These are phyloP conservation scores for Tetragonia tetragonoides DNA, from an alignment of 148 eudicot genomes.

Conservation along the genomic window DNA sequence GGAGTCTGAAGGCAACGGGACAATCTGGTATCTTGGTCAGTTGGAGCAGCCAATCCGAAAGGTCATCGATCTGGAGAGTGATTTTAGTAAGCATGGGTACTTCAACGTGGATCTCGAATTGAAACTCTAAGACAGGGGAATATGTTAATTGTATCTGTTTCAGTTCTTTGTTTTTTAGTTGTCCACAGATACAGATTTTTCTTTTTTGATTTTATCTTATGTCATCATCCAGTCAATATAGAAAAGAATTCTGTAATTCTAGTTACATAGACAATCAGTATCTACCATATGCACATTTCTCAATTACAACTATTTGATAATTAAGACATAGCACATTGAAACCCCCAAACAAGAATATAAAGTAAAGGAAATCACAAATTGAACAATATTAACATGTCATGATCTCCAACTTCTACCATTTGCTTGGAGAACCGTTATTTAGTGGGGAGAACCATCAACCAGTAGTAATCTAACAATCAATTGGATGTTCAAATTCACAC, in stretches of 20 bases:
- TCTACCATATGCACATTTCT: neutral
- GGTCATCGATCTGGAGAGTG: slow-evolving; percentile 19
- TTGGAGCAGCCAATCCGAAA: slow-evolving; percentile 30
- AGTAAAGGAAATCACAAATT: too few species aligned
- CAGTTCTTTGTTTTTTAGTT: neutral
- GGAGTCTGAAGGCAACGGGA: slow-evolving; percentile 11
- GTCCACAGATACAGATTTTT: neutral
- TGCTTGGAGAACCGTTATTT: too few species aligned
- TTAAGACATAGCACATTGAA: neutral
- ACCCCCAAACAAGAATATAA: neutral
- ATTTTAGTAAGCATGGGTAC: neutral
- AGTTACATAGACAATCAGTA: neutral
- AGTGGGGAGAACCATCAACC: too few species aligned
- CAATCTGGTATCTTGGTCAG: slow-evolving; percentile 29
- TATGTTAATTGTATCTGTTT: neutral
- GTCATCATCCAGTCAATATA: neutral
- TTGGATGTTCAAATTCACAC: neutral
- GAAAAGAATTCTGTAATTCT: neutral
- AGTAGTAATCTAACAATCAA: neutral
- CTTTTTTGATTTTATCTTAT: neutral
- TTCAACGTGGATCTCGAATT: slow-evolving; percentile 18
- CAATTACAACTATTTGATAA: neutral
- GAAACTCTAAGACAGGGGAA: slow-evolving; percentile 4
- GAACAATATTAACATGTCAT: too few species aligned
- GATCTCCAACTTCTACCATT: too few species aligned